These are phyloP conservation scores for Tolypocladium inflatum DNA, from an alignment of 2,329 filamentous ascomycete species.

Conservation along the genomic window DNA sequence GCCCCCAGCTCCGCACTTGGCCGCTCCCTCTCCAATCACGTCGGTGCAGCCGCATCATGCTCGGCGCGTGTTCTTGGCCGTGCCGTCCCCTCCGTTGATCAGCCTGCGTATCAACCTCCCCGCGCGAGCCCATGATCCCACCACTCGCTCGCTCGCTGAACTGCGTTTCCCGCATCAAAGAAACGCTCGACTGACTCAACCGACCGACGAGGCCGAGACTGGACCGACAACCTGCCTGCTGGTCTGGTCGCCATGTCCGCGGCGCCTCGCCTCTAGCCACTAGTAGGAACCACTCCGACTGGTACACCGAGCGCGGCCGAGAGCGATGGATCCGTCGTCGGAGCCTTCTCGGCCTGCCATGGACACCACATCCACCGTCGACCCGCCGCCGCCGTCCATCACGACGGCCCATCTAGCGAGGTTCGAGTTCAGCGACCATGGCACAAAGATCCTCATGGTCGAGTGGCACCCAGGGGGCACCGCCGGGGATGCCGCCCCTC, in stretches of 20 bases:
- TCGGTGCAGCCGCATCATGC: neutral
- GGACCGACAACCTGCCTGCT: neutral
- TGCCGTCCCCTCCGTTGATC: neutral
- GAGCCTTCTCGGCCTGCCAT: conserved; percentile 21
- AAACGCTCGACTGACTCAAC: neutral
- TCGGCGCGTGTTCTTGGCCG: neutral
- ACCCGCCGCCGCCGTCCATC: conserved; percentile 2
- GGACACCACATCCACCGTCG: conserved; percentile 1
- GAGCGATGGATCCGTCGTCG: conserved; percentile 19
- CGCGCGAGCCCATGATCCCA: neutral
- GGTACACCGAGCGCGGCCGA: conserved; percentile 2
- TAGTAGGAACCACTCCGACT: conserved; percentile 3
- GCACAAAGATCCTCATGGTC: conserved; percentile 87
- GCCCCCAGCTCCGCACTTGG: neutral
- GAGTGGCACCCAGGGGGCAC: conserved; percentile 58
- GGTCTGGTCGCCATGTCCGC: conserved; percentile 3
- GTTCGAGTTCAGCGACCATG: conserved; percentile 82
- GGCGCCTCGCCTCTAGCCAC: conserved; percentile 3
- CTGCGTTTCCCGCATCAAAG: neutral
- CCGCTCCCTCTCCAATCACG: conserved; percentile 1
- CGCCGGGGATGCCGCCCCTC: conserved; percentile 4
- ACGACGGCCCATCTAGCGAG: conserved; percentile 43
- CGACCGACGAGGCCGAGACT: neutral
- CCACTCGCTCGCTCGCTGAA: neutral
- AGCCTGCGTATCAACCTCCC: neutral